A percentile compares a stretch with the other conserved stretches of the same genome.
Conservation (phyloP, 805 yeast species). For the Yamadazyma sp. region DNA sequence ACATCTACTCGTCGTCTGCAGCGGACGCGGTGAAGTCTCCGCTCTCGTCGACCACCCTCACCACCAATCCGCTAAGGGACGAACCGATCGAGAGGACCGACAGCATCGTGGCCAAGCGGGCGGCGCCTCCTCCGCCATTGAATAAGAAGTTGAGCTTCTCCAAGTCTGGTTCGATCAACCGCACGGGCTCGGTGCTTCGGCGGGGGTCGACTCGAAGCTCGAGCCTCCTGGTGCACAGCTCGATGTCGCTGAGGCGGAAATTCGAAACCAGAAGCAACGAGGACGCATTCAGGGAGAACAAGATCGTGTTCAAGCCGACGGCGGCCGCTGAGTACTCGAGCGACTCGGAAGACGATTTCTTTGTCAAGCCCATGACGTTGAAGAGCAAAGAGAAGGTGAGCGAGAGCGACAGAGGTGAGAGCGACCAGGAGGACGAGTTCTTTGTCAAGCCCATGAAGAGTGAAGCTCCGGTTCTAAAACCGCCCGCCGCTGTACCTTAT, state of each 20-base stretch:
- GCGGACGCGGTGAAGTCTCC: conserved; percentile 29
- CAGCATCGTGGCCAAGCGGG: conserved; percentile 63
- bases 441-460: conserved; percentile 49
- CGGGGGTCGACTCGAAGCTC: conserved; percentile 15
- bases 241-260: conserved; percentile 10
- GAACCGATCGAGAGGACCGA: conserved; percentile 15
- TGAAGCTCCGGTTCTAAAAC: not conserved
- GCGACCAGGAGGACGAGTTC: conserved; percentile 46
- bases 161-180: conserved; percentile 6
- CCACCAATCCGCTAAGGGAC: conserved; percentile 27
- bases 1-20: conserved; percentile 35
- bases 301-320: conserved; percentile 70
- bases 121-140: conserved; percentile 69
- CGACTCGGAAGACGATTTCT: conserved; percentile 30
- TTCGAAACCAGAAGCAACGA: conserved; percentile 14
- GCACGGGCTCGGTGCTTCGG: conserved; percentile 8
- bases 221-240: conserved; percentile 10
- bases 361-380: conserved; percentile 28
- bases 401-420: conserved; percentile 1
- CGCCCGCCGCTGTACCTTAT: not conserved
- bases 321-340: conserved; percentile 41
- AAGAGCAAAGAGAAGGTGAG: not conserved
- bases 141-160: conserved; percentile 14
- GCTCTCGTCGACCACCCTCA: conserved; percentile 34
- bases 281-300: conserved; percentile 69